A percentile compares a stretch with the other conserved stretches of the same genome.
Conservation (phyloP, 352 stramenopile species). For the Phytopythium aichiense region DNA sequence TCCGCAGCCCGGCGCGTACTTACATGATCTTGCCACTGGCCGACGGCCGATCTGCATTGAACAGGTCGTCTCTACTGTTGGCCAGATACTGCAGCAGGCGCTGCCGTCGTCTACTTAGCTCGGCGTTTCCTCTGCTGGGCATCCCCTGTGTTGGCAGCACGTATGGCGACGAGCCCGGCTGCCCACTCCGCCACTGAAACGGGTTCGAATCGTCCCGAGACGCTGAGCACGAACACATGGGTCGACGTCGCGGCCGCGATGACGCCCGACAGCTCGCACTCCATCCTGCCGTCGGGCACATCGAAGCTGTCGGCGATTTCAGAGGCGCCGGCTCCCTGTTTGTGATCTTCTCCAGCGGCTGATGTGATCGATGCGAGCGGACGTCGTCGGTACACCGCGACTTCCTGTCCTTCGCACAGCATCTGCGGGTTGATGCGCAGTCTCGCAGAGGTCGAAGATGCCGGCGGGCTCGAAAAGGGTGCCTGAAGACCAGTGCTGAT, state of each 20-base stretch:
- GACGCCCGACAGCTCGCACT: constrained; percentile 32
- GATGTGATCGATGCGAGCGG: neutral
- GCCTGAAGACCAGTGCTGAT: neutral
- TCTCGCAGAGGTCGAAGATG: neutral
- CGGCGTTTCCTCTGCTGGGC: neutral
- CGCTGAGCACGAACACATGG: constrained; percentile 40
- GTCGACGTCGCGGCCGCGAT: constrained; percentile 44
- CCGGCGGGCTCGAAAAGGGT: neutral
- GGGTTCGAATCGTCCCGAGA: constrained; percentile 30
- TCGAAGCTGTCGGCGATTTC: neutral
- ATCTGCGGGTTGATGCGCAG: constrained; percentile 29
- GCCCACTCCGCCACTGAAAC: constrained; percentile 46
- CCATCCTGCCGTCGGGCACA: constrained; percentile 6
- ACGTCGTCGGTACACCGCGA: constrained; percentile 35
- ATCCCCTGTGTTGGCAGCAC: neutral
- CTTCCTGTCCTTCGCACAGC: constrained; percentile 54
- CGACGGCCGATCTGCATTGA: neutral
- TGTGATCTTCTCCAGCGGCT: constrained; percentile 6
- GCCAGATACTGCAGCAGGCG: too few species aligned
- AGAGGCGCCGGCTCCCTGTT: neutral
- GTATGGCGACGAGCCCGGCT: constrained; percentile 25
- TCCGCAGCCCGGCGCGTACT: neutral
- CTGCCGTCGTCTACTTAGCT: neutral
- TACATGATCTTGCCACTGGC: neutral
- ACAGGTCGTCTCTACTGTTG: too few species aligned